Percentiles rank a stretch among this genome's conserved stretches.
Evolutionary conservation across 129 eudicot species (phyloP).

Genomic region (Flaveria ramosissima): DNA sequence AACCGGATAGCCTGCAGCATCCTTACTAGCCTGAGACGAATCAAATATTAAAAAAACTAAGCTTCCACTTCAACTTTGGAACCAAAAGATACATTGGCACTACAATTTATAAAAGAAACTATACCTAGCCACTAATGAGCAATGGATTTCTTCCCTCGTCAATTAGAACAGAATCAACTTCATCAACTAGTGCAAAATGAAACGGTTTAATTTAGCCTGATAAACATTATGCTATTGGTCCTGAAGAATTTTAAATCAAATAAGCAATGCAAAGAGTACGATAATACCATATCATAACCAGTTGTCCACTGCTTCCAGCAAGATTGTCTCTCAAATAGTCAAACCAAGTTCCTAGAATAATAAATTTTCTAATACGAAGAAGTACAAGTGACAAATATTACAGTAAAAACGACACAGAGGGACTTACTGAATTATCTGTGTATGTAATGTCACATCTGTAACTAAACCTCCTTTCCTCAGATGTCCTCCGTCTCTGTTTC

Average conservation of each 20-base stretch:
- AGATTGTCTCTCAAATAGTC: conserved; percentile 97
- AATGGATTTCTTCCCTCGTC: conserved; percentile 98
- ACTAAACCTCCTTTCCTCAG: conserved; percentile 69
- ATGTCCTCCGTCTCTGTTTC: conserved; percentile 77
- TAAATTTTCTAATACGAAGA: conserved; percentile 8
- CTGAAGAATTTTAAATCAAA: conserved; percentile 15
- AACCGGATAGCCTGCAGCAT: conserved; percentile 93
- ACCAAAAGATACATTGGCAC: conserved; percentile 3
- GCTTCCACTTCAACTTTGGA: background rate
- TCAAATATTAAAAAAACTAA: background rate
- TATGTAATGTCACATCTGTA: conserved; percentile 89
- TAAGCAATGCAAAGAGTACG: background rate
- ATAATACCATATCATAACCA: conserved; percentile 96
- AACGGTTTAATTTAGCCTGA: conserved; percentile 99
- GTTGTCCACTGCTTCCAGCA: conserved; percentile 69
- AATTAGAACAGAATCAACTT: conserved; percentile 93
- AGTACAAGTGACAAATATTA: background rate
- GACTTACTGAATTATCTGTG: conserved; percentile 83
- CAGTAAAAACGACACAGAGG: background rate
- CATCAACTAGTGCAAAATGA: conserved; percentile 97
- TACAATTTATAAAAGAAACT: background rate
- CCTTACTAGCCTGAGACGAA: conserved; percentile 68
- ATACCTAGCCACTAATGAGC: conserved; percentile 92
- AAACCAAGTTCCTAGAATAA: conserved; percentile 91
- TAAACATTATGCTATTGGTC: conserved; percentile 1